A percentile compares a stretch with the other conserved stretches of the same genome.
Conservation (phyloP, 1,284 basidiomycete species). For the Chalciporus piperatoides region DNA sequence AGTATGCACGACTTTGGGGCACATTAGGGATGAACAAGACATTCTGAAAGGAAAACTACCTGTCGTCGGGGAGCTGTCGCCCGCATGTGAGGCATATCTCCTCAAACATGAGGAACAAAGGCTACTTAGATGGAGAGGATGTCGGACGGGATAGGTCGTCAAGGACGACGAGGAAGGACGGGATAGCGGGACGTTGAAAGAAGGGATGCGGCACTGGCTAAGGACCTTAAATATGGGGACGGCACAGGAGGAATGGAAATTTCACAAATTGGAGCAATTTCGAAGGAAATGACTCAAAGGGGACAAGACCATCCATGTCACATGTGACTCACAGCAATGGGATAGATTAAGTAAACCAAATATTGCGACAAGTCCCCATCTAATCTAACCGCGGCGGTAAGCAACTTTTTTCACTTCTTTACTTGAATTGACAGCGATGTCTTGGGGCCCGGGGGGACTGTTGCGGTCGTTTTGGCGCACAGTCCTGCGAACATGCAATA, state of each 20-base stretch:
- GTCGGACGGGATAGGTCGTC: conserved; percentile 2
- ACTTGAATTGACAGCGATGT: neutral
- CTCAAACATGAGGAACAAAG: conserved; percentile 57
- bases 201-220: conserved; percentile 14
- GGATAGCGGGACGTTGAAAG: conserved; percentile 18
- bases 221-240: conserved; percentile 34
- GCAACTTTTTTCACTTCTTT: too few species aligned
- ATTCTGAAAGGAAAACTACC: conserved; percentile 42
- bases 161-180: conserved; percentile 10
- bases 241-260: conserved; percentile 38
- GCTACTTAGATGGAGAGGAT: neutral
- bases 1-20: conserved; percentile 59
- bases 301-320: conserved; percentile 27
- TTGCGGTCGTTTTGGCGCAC: neutral
- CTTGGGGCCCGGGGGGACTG: neutral
- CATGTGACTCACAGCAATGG: conserved; percentile 20
- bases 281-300: conserved; percentile 35
- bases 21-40: conserved; percentile 22
- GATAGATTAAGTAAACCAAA: conserved; percentile 10
- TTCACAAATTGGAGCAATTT: conserved; percentile 31
- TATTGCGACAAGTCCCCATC: conserved; percentile 2
- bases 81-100: conserved; percentile 71
- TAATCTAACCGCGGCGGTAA: neutral
- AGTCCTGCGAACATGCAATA: neutral
- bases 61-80: conserved; percentile 54